These are phyloP conservation scores for Coniochaeta sp. DNA, from an alignment of 2,329 filamentous ascomycete genomes.

Conservation along the genomic window DNA sequence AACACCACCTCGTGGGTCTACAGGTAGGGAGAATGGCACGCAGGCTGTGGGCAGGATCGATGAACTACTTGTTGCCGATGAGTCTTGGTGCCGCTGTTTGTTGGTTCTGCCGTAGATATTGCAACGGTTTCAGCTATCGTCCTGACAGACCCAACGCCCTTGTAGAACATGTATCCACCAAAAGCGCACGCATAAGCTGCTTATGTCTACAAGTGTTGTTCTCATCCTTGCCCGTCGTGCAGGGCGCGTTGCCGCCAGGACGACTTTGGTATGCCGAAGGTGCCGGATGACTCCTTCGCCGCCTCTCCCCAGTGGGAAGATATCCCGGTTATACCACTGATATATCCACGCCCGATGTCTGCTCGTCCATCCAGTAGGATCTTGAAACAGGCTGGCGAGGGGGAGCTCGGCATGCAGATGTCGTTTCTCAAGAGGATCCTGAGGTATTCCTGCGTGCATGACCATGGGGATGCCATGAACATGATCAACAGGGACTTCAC, in stretches of 20 bases:
- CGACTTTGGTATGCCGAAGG: neutral
- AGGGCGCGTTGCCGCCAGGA: neutral
- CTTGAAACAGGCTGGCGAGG: neutral
- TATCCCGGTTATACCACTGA: neutral
- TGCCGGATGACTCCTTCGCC: conserved; percentile 2
- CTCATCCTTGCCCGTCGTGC: neutral
- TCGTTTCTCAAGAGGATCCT: neutral
- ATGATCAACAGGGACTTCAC: neutral
- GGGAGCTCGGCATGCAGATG: neutral
- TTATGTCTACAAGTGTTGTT: neutral
- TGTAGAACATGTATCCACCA: neutral
- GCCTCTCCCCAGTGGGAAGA: neutral
- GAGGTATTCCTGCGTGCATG: neutral
- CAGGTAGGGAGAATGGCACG: neutral
- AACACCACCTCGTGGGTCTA: neutral
- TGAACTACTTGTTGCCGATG: neutral
- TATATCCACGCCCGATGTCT: neutral
- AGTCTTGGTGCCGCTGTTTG: neutral
- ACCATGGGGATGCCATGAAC: neutral
- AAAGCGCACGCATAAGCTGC: neutral
- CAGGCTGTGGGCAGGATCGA: neutral
- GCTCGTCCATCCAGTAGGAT: neutral
- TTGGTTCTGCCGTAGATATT: neutral
- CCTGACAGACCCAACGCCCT: neutral
- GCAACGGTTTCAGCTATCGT: neutral